A percentile compares a stretch with the other conserved stretches of the same genome.
Evolutionary conservation across 129 eudicot genomes (phyloP).

Genomic region (Lactuca saligna): DNA sequence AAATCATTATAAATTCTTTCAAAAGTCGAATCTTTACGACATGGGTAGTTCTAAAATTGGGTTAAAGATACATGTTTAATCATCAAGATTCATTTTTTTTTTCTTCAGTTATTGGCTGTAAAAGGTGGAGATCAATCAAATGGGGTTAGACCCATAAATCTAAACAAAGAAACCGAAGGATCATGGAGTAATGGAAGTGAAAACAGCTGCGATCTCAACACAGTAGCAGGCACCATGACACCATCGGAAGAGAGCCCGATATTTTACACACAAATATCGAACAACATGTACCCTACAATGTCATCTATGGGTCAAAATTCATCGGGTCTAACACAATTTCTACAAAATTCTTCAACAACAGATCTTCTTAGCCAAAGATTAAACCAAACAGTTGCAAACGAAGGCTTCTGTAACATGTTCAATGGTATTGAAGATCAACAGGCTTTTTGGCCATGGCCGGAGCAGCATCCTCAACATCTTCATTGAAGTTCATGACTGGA

Average conservation of each 20-base stretch:
- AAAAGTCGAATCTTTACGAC: constrained; percentile 2
- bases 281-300: constrained; percentile 35
- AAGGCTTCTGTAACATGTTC: constrained; percentile 69
- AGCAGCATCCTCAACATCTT: constrained; percentile 55
- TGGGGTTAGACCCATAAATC: constrained; percentile 62
- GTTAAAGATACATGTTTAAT: constrained; percentile 3
- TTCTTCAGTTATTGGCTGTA: constrained; percentile 52
- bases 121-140: constrained; percentile 53
- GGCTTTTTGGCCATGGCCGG: constrained; percentile 84
- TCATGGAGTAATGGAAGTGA: constrained; percentile 98
- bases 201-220: constrained; percentile 64
- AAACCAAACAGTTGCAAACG: constrained; percentile 48
- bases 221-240: constrained; percentile 39
- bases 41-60: constrained; percentile 19
- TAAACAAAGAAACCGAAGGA: constrained; percentile 77
- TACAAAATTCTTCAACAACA: constrained; percentile 54
- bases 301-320: constrained; percentile 29
- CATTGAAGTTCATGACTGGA: constrained; percentile 38
- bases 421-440: constrained; percentile 63
- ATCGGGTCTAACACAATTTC: constrained; percentile 54
- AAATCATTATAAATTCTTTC: neutral
- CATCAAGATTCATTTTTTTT: constrained; percentile 32
- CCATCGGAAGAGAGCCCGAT: constrained; percentile 53
- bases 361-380: constrained; percentile 47
- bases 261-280: constrained; percentile 38